These are phyloP conservation scores for Solanum tarijense DNA, from an alignment of 257 asterid species.

Conservation along the genomic window DNA sequence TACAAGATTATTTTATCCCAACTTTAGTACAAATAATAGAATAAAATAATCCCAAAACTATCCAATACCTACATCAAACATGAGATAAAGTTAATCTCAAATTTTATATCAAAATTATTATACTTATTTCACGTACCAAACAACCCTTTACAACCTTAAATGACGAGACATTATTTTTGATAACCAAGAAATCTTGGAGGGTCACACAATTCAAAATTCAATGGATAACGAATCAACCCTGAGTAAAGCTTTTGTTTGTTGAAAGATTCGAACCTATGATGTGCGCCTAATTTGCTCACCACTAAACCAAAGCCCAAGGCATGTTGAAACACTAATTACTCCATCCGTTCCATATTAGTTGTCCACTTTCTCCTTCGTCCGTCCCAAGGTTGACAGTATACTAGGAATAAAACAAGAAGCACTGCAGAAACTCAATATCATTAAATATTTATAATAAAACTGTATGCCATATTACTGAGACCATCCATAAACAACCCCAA, in stretches of 20 bases:
- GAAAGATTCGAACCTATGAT: background rate
- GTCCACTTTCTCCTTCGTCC: background rate
- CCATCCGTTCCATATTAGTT: background rate
- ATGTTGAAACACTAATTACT: too few species aligned
- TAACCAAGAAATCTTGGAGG: background rate
- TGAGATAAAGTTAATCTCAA: too few species aligned
- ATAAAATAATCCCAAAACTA: too few species aligned
- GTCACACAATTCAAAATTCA: background rate
- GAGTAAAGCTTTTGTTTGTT: background rate
- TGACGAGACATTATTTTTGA: background rate
- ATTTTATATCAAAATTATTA: too few species aligned
- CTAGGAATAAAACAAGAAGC: background rate
- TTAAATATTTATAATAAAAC: background rate
- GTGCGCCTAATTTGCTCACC: background rate
- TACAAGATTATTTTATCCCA: too few species aligned
- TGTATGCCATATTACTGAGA: background rate
- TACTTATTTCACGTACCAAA: background rate
- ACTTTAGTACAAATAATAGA: too few species aligned
- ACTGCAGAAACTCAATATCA: background rate
- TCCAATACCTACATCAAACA: background rate
- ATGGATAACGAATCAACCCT: background rate
- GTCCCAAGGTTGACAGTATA: background rate
- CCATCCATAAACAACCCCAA: background rate
- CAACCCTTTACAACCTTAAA: background rate
- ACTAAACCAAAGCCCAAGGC: too few species aligned